Base-by-base conservation (phyloP, 2,329 filamentous ascomycete genomes). In the Colletotrichum graminicola region DNA sequence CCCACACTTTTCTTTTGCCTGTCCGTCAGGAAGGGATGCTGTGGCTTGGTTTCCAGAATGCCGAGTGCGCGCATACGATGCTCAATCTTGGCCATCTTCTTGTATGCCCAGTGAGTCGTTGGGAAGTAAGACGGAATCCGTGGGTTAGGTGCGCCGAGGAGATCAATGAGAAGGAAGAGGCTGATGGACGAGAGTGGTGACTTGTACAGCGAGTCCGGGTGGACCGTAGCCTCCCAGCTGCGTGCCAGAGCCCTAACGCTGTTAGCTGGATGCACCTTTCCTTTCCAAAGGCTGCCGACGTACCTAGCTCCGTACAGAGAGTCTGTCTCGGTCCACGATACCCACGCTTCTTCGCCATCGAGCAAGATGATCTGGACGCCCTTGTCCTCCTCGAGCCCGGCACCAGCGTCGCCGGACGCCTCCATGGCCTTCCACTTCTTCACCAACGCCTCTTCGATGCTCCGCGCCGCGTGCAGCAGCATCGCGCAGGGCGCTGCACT, bases 401-500 rank as follows among this genome's bases (percentile, higher is more conserved):
- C 80, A 2, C 84, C 85, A 7, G 77, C 81, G 55, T 87, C 83
- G 6, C 88, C 91, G 4, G 87, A 85, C 5, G 84, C 87, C 74
- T 89, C 80, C 89, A 95, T 93, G 41, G 86, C 87, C 39, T 89
- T 87, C 93, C 96, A 98, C 82, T 95, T 97, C 78, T 87, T 88
- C 39, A 91, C 93, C 79, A 98, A 82, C 2, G 93, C 94, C 1
- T 84, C 86, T 77, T 98, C 95, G 56, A 99, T 89, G 74, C 90
- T 93, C 75, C 91, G 87, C 73, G 95, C 93, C 16, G 92, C 90
- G 79, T 97, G 93, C 89, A 99, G 88, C 70, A 99, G 86, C 87
- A 98, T 94, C 0, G 96, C 96, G 80, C 95, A 98, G 12, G 96
- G 95, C 23, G 93, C 96, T 1, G 96, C 96, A 76, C 94, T 97